Evolutionary conservation across 345 rosid genomes (phyloP), one percentile per base, ranked within the genome.

Genomic region (Balakata baccata): DNA sequence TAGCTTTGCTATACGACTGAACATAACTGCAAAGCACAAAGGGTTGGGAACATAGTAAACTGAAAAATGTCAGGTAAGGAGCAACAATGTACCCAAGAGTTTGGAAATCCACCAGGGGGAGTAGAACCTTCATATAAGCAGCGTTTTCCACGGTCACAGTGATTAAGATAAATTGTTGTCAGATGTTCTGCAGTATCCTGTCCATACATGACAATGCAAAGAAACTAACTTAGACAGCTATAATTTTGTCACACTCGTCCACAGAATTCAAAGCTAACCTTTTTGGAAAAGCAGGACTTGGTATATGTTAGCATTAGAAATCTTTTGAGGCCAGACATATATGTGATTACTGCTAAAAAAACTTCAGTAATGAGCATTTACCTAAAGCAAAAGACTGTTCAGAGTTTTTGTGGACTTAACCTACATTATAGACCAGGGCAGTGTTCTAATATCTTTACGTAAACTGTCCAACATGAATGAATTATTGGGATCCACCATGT

Each of bases 141-240:
- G 59, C 89, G 89, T 69, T 90, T 90, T 77, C 96, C 96, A 22
- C 93, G 90, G 70, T 88, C 94, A 74, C 93, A 88, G 29, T 87
- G 89, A 25, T 85, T 89, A 68, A 92, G 94, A 78, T 87, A 63
- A 39, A 89, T 86, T 43, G 94, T 88, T 59, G 98, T 87, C 82
- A 93, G 78, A 83, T 88, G 90, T 77, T 90, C 98, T 22, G 88
- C 96, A 46, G 89, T 81, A 62, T 93, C 98, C 98, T 92, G 87
- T 13, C 49, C 73, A 61, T 54, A 47, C 51, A 76, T 38, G 72
- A 71, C 14, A 69, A 29, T 6, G 14, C 20, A 43, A 66, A 22
- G 7, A 58, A 0, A 50, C 0, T 38, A 54, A 50, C 57, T 18
- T 18, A 16, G 7, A 47, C 25, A n/a, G 41, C 16, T 39, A 39